Percentiles rank a stretch among this genome's conserved stretches.
Conservation (phyloP, 768 basidiomycete genomes). For the Gloeopeniophorella convolvens region DNA sequence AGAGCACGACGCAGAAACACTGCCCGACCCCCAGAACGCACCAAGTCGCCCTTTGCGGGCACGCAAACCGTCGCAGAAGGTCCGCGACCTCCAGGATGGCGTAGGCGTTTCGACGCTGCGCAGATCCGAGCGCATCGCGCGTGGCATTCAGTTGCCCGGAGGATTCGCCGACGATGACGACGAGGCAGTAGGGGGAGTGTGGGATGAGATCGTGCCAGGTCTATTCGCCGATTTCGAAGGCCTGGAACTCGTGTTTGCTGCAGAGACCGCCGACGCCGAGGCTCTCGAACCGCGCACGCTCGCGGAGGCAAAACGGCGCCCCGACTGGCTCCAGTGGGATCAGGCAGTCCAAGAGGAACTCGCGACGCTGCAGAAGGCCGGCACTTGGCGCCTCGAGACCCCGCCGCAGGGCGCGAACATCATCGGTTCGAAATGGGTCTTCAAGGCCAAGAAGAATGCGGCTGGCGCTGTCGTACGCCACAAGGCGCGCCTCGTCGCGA, state of each 20-base stretch:
- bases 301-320: conserved; percentile 22
- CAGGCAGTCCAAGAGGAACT: conserved; percentile 23
- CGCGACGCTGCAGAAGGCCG: conserved; percentile 16
- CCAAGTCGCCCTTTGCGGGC: neutral
- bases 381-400: neutral
- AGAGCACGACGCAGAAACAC: neutral
- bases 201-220: neutral
- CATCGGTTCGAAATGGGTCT: conserved; percentile 26
- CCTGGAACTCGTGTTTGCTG: neutral
- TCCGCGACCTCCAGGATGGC: neutral
- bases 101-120: neutral
- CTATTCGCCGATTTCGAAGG: neutral
- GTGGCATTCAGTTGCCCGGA: neutral
- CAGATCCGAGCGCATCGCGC: neutral
- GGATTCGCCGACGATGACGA: neutral
- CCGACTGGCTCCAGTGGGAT: conserved; percentile 26
- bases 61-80: neutral
- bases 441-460: conserved; percentile 29
- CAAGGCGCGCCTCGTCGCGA: conserved; percentile 33
- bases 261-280: neutral
- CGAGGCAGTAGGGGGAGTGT: neutral
- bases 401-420: neutral
- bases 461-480: conserved; percentile 23
- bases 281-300: neutral
- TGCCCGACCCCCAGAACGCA: neutral